Percentiles rank a stretch among this genome's conserved stretches.
These are phyloP conservation scores for Penicillium sp. DNA, from an alignment of 2,329 filamentous ascomycete genomes.

Conservation along the genomic window DNA sequence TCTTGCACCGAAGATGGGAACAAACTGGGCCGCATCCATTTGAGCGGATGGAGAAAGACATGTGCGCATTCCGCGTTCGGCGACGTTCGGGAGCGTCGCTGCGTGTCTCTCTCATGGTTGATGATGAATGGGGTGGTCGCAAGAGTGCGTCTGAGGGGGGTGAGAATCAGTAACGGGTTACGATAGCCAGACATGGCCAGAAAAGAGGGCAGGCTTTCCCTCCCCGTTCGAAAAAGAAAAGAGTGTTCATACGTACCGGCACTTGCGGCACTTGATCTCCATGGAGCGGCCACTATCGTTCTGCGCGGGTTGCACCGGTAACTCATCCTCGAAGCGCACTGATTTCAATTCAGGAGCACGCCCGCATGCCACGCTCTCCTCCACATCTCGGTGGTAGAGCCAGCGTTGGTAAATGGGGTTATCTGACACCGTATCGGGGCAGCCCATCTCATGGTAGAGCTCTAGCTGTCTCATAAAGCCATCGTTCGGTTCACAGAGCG, in stretches of 20 bases:
- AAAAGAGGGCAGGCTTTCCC: no score
- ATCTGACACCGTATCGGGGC: conserved; percentile 61
- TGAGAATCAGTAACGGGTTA: conserved; percentile 2
- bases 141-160: conserved; percentile 47
- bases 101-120: conserved; percentile 47
- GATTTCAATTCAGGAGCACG: conserved; percentile 69
- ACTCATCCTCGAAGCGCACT: conserved; percentile 65
- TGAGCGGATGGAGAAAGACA: conserved; percentile 83
- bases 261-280: conserved; percentile 87
- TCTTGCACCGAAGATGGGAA: conserved; percentile 26
- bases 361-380: conserved; percentile 63
- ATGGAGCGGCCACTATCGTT: conserved; percentile 20
- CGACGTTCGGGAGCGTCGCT: conserved; percentile 18
- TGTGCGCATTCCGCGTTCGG: conserved; percentile 60
- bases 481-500: conserved; percentile 79
- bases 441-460: conserved; percentile 82
- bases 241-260: conserved; percentile 54
- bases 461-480: conserved; percentile 87
- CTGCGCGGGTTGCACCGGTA: conserved; percentile 25
- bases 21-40: conserved; percentile 90
- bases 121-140: conserved; percentile 64
- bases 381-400: conserved; percentile 61
- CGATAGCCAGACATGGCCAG: not conserved
- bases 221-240: not conserved
- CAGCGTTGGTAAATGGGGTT: conserved; percentile 76